Evolutionary conservation across 495 filamentous ascomycete genomes (phyloP).

Genomic region (Penicillium nucicola): DNA sequence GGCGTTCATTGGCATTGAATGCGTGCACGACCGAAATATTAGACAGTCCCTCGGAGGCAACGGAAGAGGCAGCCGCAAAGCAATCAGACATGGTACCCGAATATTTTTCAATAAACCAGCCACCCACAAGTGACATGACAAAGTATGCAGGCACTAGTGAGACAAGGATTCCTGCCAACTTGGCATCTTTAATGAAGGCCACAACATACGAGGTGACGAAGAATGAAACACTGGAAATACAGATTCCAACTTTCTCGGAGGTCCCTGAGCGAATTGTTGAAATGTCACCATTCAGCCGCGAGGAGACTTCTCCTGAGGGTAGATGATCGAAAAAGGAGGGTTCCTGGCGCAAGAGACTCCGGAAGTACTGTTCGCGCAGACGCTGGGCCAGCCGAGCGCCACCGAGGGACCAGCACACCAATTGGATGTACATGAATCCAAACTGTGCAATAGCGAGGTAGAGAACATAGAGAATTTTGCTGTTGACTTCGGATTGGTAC

Average conservation of each 20-base stretch:
- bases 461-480: conserved; percentile 56
- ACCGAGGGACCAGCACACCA: conserved; percentile 52
- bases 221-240: conserved; percentile 51
- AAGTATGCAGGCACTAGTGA: conserved; percentile 61
- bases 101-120: conserved; percentile 55
- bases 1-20: conserved; percentile 35
- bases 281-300: conserved; percentile 55
- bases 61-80: conserved; percentile 39
- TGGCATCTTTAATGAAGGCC: conserved; percentile 54
- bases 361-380: conserved; percentile 54
- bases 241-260: conserved; percentile 62
- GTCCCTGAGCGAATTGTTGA: conserved; percentile 56
- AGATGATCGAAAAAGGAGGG: conserved; percentile 54
- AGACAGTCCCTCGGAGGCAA: conserved; percentile 40
- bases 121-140: conserved; percentile 56
- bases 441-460: conserved; percentile 62
- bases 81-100: conserved; percentile 44
- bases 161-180: conserved; percentile 35
- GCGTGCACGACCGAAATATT: conserved; percentile 45
- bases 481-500: conserved; percentile 34
- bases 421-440: conserved; percentile 48
- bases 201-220: conserved; percentile 62
- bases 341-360: conserved; percentile 53
- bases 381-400: conserved; percentile 57
- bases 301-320: conserved; percentile 54